Evolutionary conservation across 441 rosid genomes (phyloP).

Genomic region (Jatropha multifida): DNA sequence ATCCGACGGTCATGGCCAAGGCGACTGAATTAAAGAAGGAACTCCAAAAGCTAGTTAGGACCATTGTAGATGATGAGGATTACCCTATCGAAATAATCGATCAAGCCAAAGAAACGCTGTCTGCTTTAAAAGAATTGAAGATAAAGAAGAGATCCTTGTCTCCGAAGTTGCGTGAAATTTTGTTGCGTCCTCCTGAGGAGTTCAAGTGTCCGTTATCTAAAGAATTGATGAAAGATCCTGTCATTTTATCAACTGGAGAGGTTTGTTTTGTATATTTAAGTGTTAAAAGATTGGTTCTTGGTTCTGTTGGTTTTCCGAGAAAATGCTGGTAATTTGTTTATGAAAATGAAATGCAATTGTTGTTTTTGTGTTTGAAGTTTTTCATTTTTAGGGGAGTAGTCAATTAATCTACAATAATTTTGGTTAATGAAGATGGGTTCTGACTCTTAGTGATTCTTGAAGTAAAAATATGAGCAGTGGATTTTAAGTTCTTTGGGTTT

Average conservation of each 20-base stretch:
- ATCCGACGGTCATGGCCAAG: slow-evolving; percentile 56
- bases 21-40: slow-evolving; percentile 66
- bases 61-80: slow-evolving; percentile 67
- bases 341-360: background rate
- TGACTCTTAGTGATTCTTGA: background rate
- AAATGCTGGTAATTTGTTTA: background rate
- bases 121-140: slow-evolving; percentile 51
- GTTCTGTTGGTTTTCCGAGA: slow-evolving; percentile 22
- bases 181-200: slow-evolving; percentile 84
- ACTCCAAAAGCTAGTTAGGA: slow-evolving; percentile 58
- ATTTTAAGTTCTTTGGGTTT: background rate
- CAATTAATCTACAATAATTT: background rate
- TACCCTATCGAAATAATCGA: slow-evolving; percentile 49
- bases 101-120: slow-evolving; percentile 57
- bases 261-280: slow-evolving; percentile 32
- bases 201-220: slow-evolving; percentile 83
- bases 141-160: slow-evolving; percentile 45
- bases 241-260: slow-evolving; percentile 84
- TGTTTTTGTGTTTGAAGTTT: background rate
- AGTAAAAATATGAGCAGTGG: background rate
- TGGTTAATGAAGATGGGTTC: background rate
- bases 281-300: slow-evolving; percentile 4
- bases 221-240: slow-evolving; percentile 96
- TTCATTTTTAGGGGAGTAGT: background rate
- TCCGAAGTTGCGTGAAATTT: slow-evolving; percentile 39